Conservation (phyloP, 805 yeast genomes). For the Kurtzmaniella fragi region DNA sequence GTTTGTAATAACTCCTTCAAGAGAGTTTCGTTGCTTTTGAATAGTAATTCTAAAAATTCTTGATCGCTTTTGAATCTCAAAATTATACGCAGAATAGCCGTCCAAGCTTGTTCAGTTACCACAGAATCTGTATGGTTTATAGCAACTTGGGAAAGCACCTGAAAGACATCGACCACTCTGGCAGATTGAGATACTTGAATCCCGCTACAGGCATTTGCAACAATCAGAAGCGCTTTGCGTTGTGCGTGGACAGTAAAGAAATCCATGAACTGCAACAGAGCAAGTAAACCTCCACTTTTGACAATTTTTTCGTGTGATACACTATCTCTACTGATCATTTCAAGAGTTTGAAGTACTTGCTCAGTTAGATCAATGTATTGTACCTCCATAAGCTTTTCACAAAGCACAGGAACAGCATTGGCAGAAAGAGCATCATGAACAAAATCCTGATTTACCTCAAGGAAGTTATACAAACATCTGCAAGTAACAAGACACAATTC, state of each 20-base stretch:
- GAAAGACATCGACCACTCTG: slow-evolving; percentile 53
- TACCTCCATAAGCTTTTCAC: slow-evolving; percentile 64
- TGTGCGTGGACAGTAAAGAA: slow-evolving; percentile 89
- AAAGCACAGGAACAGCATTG: slow-evolving; percentile 62
- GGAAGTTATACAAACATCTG: slow-evolving; percentile 73
- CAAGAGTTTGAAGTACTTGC: slow-evolving; percentile 76
- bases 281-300: slow-evolving; percentile 54
- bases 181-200: slow-evolving; percentile 41
- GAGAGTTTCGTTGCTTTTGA: slow-evolving; percentile 14
- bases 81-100: slow-evolving; percentile 55
- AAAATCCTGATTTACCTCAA: slow-evolving; percentile 69
- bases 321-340: slow-evolving; percentile 54
- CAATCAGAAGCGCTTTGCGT: slow-evolving; percentile 68
- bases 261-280: slow-evolving; percentile 72
- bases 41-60: slow-evolving; percentile 40
- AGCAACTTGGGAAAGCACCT: slow-evolving; percentile 53
- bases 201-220: slow-evolving; percentile 60
- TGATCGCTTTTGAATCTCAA: slow-evolving; percentile 44
- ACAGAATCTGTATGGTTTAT: slow-evolving; percentile 50
- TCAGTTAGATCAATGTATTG: slow-evolving; percentile 88
- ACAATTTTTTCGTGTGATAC: slow-evolving; percentile 48
- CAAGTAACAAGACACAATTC: slow-evolving; percentile 84
- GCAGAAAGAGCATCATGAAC: slow-evolving; percentile 57
- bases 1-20: slow-evolving; percentile 19
- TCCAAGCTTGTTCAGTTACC: slow-evolving; percentile 62